Conservation (phyloP, 805 yeast species). For the Metschnikowia rubicola region DNA sequence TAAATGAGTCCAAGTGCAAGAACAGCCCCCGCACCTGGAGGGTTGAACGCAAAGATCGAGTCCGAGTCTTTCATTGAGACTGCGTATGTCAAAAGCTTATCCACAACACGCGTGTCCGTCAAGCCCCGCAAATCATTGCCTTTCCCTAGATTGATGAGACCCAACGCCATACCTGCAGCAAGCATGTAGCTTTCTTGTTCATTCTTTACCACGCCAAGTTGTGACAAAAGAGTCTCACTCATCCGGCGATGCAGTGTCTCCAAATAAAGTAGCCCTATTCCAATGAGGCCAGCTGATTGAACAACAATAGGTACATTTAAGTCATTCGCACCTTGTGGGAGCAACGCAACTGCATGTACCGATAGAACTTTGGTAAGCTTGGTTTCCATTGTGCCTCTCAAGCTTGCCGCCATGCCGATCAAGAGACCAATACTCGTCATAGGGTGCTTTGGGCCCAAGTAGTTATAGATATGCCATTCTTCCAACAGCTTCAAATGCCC, state of each 20-base stretch:
- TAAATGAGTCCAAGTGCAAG: slow-evolving; percentile 73
- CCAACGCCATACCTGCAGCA: slow-evolving; percentile 86
- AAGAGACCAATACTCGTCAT: slow-evolving; percentile 82
- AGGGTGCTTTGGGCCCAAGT: slow-evolving; percentile 83
- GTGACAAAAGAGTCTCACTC: slow-evolving; percentile 74
- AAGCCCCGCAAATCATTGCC: slow-evolving; percentile 60
- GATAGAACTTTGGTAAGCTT: slow-evolving; percentile 86
- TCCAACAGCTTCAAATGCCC: slow-evolving; percentile 82
- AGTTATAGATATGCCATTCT: slow-evolving; percentile 95
- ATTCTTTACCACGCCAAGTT: slow-evolving; percentile 56
- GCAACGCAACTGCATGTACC: slow-evolving; percentile 86
- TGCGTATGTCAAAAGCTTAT: slow-evolving; percentile 55
- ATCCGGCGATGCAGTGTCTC: slow-evolving; percentile 80
- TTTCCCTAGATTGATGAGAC: slow-evolving; percentile 76
- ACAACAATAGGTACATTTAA: slow-evolving; percentile 78
- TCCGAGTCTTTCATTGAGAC: slow-evolving; percentile 61
- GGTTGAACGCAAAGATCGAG: slow-evolving; percentile 54
- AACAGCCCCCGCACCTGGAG: slow-evolving; percentile 70
- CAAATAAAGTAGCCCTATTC: slow-evolving; percentile 80
- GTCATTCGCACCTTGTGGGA: slow-evolving; percentile 89
- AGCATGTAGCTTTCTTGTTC: slow-evolving; percentile 78
- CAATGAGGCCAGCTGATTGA: slow-evolving; percentile 88
- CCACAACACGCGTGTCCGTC: slow-evolving; percentile 63
- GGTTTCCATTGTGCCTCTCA: slow-evolving; percentile 75
- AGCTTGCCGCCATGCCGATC: slow-evolving; percentile 90